phyloP scores from a whole-genome alignment of 768 basidiomycete species.

The Hortiboletus flavorubellus region DNA sequence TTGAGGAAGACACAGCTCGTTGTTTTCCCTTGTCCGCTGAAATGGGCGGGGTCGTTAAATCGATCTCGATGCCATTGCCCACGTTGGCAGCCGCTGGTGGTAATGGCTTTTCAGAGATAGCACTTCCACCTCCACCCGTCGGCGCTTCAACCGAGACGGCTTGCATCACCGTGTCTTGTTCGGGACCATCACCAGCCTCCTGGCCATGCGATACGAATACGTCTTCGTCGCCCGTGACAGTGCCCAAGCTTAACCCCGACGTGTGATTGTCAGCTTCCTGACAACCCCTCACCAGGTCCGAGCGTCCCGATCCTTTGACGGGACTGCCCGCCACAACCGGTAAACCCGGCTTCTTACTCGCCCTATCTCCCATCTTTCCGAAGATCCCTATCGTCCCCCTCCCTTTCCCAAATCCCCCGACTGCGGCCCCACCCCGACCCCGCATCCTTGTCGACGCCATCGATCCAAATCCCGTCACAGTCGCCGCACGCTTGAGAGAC shows the following conservation, averaged over 20 bases:
- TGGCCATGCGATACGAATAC: conserved; percentile 5
- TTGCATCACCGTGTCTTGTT: conserved; percentile 4
- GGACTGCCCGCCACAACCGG: conserved; percentile 46
- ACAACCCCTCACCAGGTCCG: background rate
- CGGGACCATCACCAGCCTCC: background rate
- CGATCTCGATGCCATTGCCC: conserved; percentile 4
- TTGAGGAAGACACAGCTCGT: conserved; percentile 12
- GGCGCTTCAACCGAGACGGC: conserved; percentile 8
- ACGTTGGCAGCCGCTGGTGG: conserved; percentile 1
- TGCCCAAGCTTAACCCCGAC: background rate
- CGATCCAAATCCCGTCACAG: conserved; percentile 12
- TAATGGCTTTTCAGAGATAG: conserved; percentile 15
- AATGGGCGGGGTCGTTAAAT: conserved; percentile 14
- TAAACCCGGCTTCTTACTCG: conserved; percentile 43
- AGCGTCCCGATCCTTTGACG: conserved; percentile 35
- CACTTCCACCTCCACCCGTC: background rate
- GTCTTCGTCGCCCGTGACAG: background rate
- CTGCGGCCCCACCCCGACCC: background rate
- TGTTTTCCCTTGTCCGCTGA: conserved; percentile 25
- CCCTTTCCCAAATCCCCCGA: conserved; percentile 2
- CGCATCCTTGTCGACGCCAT: background rate
- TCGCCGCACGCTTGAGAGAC: conserved; percentile 27
- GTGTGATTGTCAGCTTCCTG: background rate
- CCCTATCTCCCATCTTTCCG: conserved; percentile 26
- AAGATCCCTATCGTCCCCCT: conserved; percentile 21